A percentile compares a stretch with the other conserved stretches of the same genome.
phyloP scores from a whole-genome alignment of 2,329 filamentous ascomycete genomes.

The Dendrostoma leiphaemia region DNA sequence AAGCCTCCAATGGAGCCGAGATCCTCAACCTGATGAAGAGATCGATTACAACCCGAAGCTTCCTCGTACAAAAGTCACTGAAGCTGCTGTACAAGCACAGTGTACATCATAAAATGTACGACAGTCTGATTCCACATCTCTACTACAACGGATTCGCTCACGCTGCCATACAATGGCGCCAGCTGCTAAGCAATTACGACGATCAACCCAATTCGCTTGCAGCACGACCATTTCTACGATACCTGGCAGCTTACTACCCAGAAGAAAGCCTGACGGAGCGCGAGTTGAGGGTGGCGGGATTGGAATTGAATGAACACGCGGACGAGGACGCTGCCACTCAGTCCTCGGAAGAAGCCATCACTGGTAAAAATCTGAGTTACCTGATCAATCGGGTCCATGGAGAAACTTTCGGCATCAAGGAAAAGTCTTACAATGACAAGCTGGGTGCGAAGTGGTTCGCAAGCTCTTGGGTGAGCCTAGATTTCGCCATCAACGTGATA shows the following conservation, averaged over 20 bases:
- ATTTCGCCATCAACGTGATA: slow-evolving; percentile 69
- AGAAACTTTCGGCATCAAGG: slow-evolving; percentile 35
- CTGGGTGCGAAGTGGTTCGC: slow-evolving; percentile 83
- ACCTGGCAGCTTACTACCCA: slow-evolving; percentile 45
- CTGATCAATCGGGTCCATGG: slow-evolving; percentile 37
- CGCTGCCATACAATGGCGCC: slow-evolving; percentile 48
- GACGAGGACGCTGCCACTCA: background rate
- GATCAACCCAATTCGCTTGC: slow-evolving; percentile 41
- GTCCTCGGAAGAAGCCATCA: slow-evolving; percentile 10
- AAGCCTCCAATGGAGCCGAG: slow-evolving; percentile 35
- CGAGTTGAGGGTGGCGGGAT: slow-evolving; percentile 31
- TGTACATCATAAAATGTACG: slow-evolving; percentile 44
- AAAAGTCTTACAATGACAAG: slow-evolving; percentile 60
- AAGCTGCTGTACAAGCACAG: slow-evolving; percentile 44
- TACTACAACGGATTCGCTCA: slow-evolving; percentile 44
- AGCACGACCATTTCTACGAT: slow-evolving; percentile 47
- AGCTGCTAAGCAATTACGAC: slow-evolving; percentile 35
- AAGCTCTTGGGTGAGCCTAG: slow-evolving; percentile 65
- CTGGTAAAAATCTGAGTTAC: slow-evolving; percentile 28
- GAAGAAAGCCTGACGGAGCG: slow-evolving; percentile 33
- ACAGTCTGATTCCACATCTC: slow-evolving; percentile 49
- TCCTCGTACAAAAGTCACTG: slow-evolving; percentile 38
- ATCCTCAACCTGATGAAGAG: slow-evolving; percentile 40
- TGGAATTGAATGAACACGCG: slow-evolving; percentile 24
- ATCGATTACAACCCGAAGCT: slow-evolving; percentile 38